Base-by-base conservation (phyloP, 2,329 filamentous ascomycete genomes). In the Sclerotinia trifoliorum region DNA sequence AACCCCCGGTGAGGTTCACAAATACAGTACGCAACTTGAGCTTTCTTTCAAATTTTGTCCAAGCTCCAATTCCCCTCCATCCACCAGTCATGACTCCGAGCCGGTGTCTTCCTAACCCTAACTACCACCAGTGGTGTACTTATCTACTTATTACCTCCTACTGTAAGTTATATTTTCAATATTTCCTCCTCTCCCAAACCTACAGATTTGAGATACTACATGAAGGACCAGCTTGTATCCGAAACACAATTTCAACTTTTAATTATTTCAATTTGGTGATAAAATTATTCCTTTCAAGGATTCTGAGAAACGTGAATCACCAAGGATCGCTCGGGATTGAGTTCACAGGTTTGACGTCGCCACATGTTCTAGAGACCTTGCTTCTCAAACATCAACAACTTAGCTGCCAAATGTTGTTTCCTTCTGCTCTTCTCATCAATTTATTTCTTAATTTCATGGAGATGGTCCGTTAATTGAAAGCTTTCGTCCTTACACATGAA, bases 331-430 rank as follows among this genome's bases (percentile, higher is more conserved):
- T 52, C 52, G 46, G 63, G 39, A 42, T 42, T 42, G 39, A 26
- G 21, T 57, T 39, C 10, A 54, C 7, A 64, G 29, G 35, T 35
- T 32, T 57, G 52, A 58, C 42, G 51, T 65, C 62, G 62, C 62
- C 62, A 52, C 42, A 60, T 66, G 24, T 35, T 57, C 39, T 56
- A 32, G 39, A 60, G 42, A 58, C 52, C 32, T 57, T 60, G 17
- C 52, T 61, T 60, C n/a, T 49, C 17, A 35, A 66, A 61, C 44
- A 35, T 66, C 54, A 29, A 60, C 44, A 58, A 51, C 42, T 61
- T 35, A 29, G 15, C 26, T 42, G 13, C 39, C 42, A 46, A 65
- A 58, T 57, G 52, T 32, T 44, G 13, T 52, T 67, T 67, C 15
- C 24, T 54, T 32, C n/a, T 19, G n/a, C 58, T 26, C 19, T 35